Evolutionary conservation across 345 rosid species (phyloP), one percentile per base, ranked within the genome.

Genomic region (Boechera retrofracta): DNA sequence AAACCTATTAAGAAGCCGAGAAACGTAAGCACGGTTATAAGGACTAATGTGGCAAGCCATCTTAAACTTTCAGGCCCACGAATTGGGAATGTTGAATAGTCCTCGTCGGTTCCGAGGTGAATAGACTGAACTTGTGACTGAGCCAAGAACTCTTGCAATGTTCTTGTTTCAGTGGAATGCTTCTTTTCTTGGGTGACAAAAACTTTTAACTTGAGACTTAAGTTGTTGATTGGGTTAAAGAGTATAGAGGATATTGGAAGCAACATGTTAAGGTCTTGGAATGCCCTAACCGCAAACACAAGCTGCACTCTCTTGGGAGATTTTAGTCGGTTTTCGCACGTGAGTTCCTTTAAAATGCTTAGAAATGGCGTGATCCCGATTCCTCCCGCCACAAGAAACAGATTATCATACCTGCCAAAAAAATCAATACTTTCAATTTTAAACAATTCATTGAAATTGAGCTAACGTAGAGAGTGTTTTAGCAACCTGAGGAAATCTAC

Each of bases 321-420:
- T 77, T 69, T 86, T 7, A 64, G 73, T 56, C 76, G 84, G 62
- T 80, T 71, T 15, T 77, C 36, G 11, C 86, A 73, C 9, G 80
- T 72, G 35, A 93, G 73, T 66, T 93, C 97, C 53, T 86, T 89
- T 59, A 93, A 73, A 65, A 93, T 87, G 88, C 95, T 87, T 53
- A 88, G 71, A 78, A 91, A 89, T 32, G 98, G 94, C 16, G 97
- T 89, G 63, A 93, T 88, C 66, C 98, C 97, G 45, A 86, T 86
- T 72, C 97, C 97, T 13, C 98, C 96, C 0, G 95, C 97, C 5
- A 91, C 83, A 73, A 91, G 79, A 31, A 93, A 86, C 28, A 93
- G 79, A 76, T 86, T 82, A 57, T 88, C 93, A 71, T 88, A 86
- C 80, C 98, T 93, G 88, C 57, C 71, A 70, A 10, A 44, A 31